A percentile compares a stretch with the other conserved stretches of the same genome.
Conservation (phyloP, 1,284 basidiomycete genomes). For the Pseudozyma thailandica region DNA sequence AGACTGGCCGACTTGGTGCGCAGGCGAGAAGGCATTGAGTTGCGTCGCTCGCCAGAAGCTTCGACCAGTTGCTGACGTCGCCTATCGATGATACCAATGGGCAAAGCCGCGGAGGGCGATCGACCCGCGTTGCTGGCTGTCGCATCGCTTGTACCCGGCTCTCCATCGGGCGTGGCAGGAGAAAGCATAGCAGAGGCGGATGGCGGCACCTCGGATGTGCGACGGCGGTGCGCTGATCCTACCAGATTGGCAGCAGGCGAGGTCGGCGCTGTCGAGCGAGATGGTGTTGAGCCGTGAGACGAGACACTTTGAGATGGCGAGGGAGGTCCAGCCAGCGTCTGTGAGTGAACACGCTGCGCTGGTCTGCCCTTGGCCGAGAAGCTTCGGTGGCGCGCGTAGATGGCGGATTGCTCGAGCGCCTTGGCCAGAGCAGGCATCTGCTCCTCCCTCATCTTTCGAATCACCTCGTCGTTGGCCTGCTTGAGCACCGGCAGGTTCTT, state of each 20-base stretch:
- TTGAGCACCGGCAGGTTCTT: constrained; percentile 97
- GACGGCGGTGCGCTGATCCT: constrained; percentile 33
- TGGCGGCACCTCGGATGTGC: constrained; percentile 43
- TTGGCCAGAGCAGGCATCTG: constrained; percentile 61
- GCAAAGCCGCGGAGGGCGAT: constrained; percentile 34
- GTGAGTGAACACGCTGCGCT: constrained; percentile 45
- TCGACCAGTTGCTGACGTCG: constrained; percentile 71
- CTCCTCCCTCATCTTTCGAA: constrained; percentile 80
- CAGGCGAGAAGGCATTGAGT: constrained; percentile 86
- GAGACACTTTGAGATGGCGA: constrained; percentile 93
- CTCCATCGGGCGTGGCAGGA: constrained; percentile 18
- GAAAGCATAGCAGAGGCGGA: constrained; percentile 11
- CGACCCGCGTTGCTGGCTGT: too few species aligned
- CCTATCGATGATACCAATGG: constrained; percentile 47
- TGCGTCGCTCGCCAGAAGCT: constrained; percentile 74
- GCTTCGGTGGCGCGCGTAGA: constrained; percentile 60
- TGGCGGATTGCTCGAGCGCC: constrained; percentile 46
- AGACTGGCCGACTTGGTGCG: constrained; percentile 80
- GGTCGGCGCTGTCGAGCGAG: constrained; percentile 76
- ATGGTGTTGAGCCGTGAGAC: constrained; percentile 89
- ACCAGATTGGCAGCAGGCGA: constrained; percentile 74
- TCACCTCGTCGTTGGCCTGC: constrained; percentile 98
- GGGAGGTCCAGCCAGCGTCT: constrained; percentile 55
- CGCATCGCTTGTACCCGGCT: constrained; percentile 1
- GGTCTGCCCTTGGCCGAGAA: constrained; percentile 52